Evolutionary conservation across 768 basidiomycete genomes (phyloP), one percentile per base, ranked within the genome.

Genomic region (Boletus speciosus): DNA sequence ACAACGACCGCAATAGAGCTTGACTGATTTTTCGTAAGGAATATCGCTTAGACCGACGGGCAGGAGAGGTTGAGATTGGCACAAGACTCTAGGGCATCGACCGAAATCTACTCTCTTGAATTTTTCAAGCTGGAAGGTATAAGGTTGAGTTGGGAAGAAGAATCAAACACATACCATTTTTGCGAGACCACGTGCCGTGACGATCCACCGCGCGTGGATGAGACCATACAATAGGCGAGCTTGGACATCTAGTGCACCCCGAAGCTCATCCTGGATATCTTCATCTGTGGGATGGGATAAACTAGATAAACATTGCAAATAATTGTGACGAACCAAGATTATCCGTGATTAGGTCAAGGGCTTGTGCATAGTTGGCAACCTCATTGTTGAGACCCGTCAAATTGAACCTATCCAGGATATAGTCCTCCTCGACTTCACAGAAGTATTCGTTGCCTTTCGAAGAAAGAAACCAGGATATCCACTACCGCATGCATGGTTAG

Each of bases 361-460:
- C 97, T 63, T 96, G 88, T 0, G 88, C 73, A 65, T 99, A 99
- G 73, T 97, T 94, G 56, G 93, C 82, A 6, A 98, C 93, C 70
- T 98, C 97, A 60, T 89, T 90, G 73, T 98, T 97, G 49, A 98
- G 80, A 5, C 97, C 96, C 3, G 97, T 99, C 52, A 99, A 78
- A 73, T 99, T 98, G 82, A 99, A 98, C 49, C 95, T 84, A 74
- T 98, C 96, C 52, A 97, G 80, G 65, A 99, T 98, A 71, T 98
- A 98, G 73, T 98, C 96, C 67, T 98, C 97, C 69, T 98, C 97
- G 57, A 98, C 93, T 77, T 98, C 95, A 71, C 96, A 97, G 66
- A 98, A 98, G 76, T 99, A 99, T 76, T 99, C 97, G 70, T 99
- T 98, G 54, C 97, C 95, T 70, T 97, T 97, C 19, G 93, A 94